Evolutionary conservation across 768 basidiomycete genomes (phyloP).

Genomic region (Nidularia sp.): DNA sequence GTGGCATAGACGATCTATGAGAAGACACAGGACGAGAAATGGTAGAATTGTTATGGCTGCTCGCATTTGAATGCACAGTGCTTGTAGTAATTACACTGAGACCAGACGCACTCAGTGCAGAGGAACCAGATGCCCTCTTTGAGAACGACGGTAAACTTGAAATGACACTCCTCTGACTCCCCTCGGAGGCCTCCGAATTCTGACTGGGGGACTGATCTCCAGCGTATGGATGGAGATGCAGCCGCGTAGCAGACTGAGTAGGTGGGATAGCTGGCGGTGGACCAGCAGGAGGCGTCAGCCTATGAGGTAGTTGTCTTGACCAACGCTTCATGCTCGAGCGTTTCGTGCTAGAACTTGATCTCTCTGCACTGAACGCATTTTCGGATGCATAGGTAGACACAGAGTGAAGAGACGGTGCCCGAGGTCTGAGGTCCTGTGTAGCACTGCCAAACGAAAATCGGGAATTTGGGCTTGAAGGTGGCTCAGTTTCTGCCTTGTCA

Average conservation of each 20-base stretch:
- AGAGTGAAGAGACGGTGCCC: slow-evolving; percentile 38
- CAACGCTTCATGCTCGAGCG: slow-evolving; percentile 40
- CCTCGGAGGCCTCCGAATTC: slow-evolving; percentile 27
- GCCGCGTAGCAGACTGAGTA: slow-evolving; percentile 18
- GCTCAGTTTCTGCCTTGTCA: slow-evolving; percentile 18
- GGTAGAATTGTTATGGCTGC: slow-evolving; percentile 4
- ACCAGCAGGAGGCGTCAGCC: slow-evolving; percentile 54
- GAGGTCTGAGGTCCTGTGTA: slow-evolving; percentile 31
- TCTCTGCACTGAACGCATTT: slow-evolving; percentile 24
- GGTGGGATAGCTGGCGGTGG: slow-evolving; percentile 52
- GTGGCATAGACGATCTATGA: slow-evolving; percentile 60
- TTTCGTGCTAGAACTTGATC: slow-evolving; percentile 32
- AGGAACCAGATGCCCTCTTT: slow-evolving; percentile 50
- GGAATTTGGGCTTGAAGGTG: slow-evolving; percentile 18
- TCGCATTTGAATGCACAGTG: slow-evolving; percentile 32
- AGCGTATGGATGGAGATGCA: slow-evolving; percentile 24
- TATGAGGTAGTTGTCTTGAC: slow-evolving; percentile 55
- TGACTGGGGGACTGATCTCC: slow-evolving; percentile 30
- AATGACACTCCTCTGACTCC: slow-evolving; percentile 38
- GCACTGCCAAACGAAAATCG: slow-evolving; percentile 28
- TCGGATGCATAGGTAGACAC: slow-evolving; percentile 44
- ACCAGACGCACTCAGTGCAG: slow-evolving; percentile 45
- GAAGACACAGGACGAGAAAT: slow-evolving; percentile 21
- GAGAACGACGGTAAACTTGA: slow-evolving; percentile 46
- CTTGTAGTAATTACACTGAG: slow-evolving; percentile 33